A percentile compares a stretch with the other conserved stretches of the same genome.
These are phyloP conservation scores for Solanum chacoense DNA, from an alignment of 305 asterid species.

Conservation along the genomic window DNA sequence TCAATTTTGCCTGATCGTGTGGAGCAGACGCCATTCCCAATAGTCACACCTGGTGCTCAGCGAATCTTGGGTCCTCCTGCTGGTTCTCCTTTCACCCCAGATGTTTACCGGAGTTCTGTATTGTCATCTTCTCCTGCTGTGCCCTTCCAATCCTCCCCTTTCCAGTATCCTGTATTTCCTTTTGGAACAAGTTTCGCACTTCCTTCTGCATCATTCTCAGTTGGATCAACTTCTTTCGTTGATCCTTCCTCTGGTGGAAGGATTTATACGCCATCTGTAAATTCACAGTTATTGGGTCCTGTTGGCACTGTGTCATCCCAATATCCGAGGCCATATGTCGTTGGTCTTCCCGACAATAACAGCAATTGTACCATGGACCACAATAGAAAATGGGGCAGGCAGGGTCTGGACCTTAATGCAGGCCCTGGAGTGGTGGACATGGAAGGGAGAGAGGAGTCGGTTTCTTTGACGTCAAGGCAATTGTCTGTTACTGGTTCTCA, in stretches of 20 bases:
- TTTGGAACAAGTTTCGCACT: conserved; percentile 47
- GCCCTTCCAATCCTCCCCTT: conserved; percentile 49
- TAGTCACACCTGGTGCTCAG: conserved; percentile 47
- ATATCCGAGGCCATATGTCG: conserved; percentile 62
- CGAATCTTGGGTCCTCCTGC: conserved; percentile 49
- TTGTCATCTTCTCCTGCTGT: conserved; percentile 76
- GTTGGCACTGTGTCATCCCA: conserved; percentile 48
- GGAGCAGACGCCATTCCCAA: conserved; percentile 47
- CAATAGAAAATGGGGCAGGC: conserved; percentile 63
- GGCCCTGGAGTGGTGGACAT: conserved; percentile 68
- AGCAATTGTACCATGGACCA: conserved; percentile 35
- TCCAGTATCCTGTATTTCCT: conserved; percentile 59
- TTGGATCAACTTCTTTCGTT: conserved; percentile 44
- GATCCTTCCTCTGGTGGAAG: conserved; percentile 74
- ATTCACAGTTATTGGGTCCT: conserved; percentile 55
- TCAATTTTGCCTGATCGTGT: conserved; percentile 52
- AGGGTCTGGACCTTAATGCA: conserved; percentile 80
- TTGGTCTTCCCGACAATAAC: conserved; percentile 38
- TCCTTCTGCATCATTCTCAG: conserved; percentile 47
- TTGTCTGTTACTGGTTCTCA: conserved; percentile 55
- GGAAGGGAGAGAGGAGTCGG: conserved; percentile 45
- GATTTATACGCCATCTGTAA: conserved; percentile 40
- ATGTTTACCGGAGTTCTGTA: conserved; percentile 64
- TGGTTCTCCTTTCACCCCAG: conserved; percentile 40
- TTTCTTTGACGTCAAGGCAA: conserved; percentile 39